Conservation (phyloP, 805 yeast genomes). For the Saccharomycopsis fodiens region DNA sequence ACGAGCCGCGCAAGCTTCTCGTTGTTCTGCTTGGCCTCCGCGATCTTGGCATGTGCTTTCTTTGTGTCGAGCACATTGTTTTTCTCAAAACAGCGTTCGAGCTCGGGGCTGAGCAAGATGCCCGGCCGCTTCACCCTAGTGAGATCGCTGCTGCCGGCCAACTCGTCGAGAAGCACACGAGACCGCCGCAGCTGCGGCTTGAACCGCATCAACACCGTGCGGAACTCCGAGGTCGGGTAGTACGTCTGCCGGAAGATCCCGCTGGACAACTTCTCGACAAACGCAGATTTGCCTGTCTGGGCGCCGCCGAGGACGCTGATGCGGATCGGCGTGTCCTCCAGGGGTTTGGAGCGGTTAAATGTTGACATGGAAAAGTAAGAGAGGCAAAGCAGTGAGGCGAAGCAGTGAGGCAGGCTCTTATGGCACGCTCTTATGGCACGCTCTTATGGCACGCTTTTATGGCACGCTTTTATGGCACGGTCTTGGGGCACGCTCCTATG, state of each 20-base stretch:
- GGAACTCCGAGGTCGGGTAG: slow-evolving; percentile 63
- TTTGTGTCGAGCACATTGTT: slow-evolving; percentile 20
- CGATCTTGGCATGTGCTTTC: slow-evolving; percentile 20
- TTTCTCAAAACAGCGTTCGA: slow-evolving; percentile 21
- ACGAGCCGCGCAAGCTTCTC: neutral
- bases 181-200: slow-evolving; percentile 34
- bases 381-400: too few species aligned
- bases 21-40: slow-evolving; percentile 2
- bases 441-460: too few species aligned
- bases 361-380: too few species aligned
- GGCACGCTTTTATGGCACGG: too few species aligned
- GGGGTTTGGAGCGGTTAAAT: too few species aligned
- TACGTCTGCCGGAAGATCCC: slow-evolving; percentile 56
- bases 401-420: too few species aligned
- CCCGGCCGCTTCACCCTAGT: slow-evolving; percentile 25
- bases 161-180: slow-evolving; percentile 39
- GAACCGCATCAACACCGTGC: slow-evolving; percentile 51
- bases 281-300: slow-evolving; percentile 53
- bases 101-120: slow-evolving; percentile 29
- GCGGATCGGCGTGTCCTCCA: slow-evolving; percentile 41
- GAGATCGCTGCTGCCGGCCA: slow-evolving; percentile 31
- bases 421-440: too few species aligned
- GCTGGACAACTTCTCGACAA: slow-evolving; percentile 41
- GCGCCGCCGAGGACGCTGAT: slow-evolving; percentile 56
- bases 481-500: too few species aligned